Base-by-base conservation (phyloP, 2,329 filamentous ascomycete genomes). In the Aspergillus eucalypticola region DNA sequence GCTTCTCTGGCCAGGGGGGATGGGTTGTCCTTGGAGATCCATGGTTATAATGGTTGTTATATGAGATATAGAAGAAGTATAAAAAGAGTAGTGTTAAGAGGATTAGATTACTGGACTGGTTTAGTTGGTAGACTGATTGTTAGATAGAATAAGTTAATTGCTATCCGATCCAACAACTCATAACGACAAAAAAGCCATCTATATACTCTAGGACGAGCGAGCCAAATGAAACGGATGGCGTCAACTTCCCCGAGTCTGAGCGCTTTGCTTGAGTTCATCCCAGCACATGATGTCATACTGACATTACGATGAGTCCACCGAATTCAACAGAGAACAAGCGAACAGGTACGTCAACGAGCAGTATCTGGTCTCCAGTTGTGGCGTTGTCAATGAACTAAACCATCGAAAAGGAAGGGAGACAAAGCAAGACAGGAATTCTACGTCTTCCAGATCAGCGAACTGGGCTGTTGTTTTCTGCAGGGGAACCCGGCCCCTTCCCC, bases 11-110 rank as follows among this genome's bases (percentile, higher is more conserved):
- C 70, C 70, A 41, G 63, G 64, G 61, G 70, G 66, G 48, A 76
- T 68, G 49, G 74, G 76, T 38, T 66, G 73, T 63, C 76, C 76
- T 71, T 77, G 76, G 48, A 77, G 68, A 72, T 78, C 75, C 76
- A 78, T 78, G 53, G 50, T 73, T 58, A 13, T 13, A 13, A 13
- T 35, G 10, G 32, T 35, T 35, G 21, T 57, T 44, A 11, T 49
- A 46, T n/a, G 29, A 23, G 29, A 25, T 13, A 48, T 35, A 17
- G 3, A 15, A 8, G 25, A 13, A 56, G 19, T 32, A 21, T 29
- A 15, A 3, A 11, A 32, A 46, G 23, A 8, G 13, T 17, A 39
- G 25, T 51, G 15, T 25, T 8, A 11, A 29, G 11, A 56, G 54
- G 21, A 49, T 10, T 17, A 23, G 3, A 27, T 8, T 49, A 15